phyloP scores from a whole-genome alignment of 2,329 filamentous ascomycete genomes.

The Trichoderma polysporum region DNA sequence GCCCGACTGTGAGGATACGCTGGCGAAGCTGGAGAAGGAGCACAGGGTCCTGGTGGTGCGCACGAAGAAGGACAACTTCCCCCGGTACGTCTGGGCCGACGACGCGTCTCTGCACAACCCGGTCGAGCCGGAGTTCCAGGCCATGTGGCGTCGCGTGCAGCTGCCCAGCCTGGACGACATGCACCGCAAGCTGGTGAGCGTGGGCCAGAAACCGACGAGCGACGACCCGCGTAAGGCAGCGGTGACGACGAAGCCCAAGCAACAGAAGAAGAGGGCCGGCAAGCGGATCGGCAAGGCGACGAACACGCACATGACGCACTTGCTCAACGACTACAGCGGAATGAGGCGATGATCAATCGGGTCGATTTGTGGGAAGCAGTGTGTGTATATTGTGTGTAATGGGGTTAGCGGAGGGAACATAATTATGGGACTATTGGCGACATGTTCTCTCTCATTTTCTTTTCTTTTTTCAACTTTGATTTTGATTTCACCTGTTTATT shows the following conservation, averaged over 20 bases:
- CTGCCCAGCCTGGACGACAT: conserved; percentile 75
- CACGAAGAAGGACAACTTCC: conserved; percentile 87
- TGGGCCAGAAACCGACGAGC: conserved; percentile 80
- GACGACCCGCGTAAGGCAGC: conserved; percentile 63
- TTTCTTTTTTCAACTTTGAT: not conserved
- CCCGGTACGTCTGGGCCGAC: conserved; percentile 85
- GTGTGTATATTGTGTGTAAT: not conserved
- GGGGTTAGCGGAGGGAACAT: not conserved
- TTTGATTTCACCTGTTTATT: not conserved
- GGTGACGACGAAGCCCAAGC: conserved; percentile 60
- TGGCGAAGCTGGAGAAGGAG: conserved; percentile 73
- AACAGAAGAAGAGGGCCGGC: conserved; percentile 66
- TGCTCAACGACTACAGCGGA: conserved; percentile 71
- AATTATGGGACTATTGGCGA: not conserved
- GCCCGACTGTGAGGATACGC: conserved; percentile 76
- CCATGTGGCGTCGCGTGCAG: conserved; percentile 78
- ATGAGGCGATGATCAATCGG: conserved; percentile 40
- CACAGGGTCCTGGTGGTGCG: conserved; percentile 82
- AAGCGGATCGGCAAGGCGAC: conserved; percentile 77
- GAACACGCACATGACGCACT: conserved; percentile 81
- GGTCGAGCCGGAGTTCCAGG: conserved; percentile 80
- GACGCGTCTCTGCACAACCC: conserved; percentile 72
- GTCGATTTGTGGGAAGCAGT: not conserved
- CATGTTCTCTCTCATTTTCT: not conserved
- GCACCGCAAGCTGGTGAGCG: conserved; percentile 71